phyloP scores from a whole-genome alignment of 345 rosid species.

The Pugionium cornutum region DNA sequence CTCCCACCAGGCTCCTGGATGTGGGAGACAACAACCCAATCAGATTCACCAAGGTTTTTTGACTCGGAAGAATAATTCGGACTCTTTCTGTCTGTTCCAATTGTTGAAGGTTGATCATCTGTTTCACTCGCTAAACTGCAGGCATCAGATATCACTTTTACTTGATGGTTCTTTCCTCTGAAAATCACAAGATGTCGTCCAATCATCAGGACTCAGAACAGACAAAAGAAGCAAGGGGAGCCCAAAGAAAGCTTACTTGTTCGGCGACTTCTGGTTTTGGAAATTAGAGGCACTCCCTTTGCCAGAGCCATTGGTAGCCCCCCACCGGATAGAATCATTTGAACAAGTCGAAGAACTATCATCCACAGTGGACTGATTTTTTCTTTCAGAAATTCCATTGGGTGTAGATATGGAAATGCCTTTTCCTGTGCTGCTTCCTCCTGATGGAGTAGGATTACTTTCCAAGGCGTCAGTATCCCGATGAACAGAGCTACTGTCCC shows the following conservation, averaged over 20 bases:
- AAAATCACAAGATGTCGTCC: slow-evolving; percentile 12
- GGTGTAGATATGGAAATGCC: slow-evolving; percentile 55
- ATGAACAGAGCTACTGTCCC: slow-evolving; percentile 67
- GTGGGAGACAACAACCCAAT: slow-evolving; percentile 51
- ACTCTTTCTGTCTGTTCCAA: slow-evolving; percentile 48
- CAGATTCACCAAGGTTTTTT: slow-evolving; percentile 51
- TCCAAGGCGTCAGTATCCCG: slow-evolving; percentile 92
- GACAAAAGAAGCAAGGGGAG: slow-evolving; percentile 13
- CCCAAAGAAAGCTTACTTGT: slow-evolving; percentile 40
- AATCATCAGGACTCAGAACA: slow-evolving; percentile 15
- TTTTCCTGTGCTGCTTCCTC: slow-evolving; percentile 54
- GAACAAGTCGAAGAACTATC: slow-evolving; percentile 99
- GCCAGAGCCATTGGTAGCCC: slow-evolving; percentile 59
- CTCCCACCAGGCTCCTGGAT: slow-evolving; percentile 45
- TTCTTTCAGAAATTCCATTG: slow-evolving; percentile 64
- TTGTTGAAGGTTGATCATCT: slow-evolving; percentile 49
- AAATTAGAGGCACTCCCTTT: slow-evolving; percentile 56
- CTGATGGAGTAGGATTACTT: slow-evolving; percentile 59
- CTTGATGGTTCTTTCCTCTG: slow-evolving; percentile 60
- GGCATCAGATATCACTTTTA: slow-evolving; percentile 48
- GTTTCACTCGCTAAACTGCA: slow-evolving; percentile 49
- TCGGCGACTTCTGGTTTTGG: slow-evolving; percentile 55
- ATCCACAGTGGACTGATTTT: slow-evolving; percentile 60
- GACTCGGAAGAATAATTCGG: slow-evolving; percentile 44
- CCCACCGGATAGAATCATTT: slow-evolving; percentile 79